A percentile compares a stretch with the other conserved stretches of the same genome.
These are phyloP conservation scores for Buddleja alternifolia DNA, from an alignment of 257 asterid species.

Conservation along the genomic window DNA sequence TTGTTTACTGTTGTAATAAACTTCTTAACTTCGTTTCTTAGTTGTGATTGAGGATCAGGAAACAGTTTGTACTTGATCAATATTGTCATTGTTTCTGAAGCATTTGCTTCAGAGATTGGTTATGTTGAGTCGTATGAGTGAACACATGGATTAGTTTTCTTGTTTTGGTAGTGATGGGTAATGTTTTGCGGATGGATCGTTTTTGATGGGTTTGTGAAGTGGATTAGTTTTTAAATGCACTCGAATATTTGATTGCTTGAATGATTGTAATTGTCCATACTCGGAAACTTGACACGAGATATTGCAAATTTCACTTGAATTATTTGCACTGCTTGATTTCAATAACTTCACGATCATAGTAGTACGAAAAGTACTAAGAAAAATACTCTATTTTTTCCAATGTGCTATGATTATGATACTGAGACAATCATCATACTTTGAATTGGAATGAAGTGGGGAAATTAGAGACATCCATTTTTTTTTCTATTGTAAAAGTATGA, in stretches of 20 bases:
- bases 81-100: neutral
- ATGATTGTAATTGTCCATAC: too few species aligned
- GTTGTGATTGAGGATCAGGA: neutral
- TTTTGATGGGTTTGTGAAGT: neutral
- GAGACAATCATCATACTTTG: slow-evolving; percentile 1
- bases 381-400: neutral
- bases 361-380: too few species aligned
- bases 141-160: too few species aligned
- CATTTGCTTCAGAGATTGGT: neutral
- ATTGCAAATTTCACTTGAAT: neutral
- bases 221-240: neutral
- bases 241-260: neutral
- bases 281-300: too few species aligned
- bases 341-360: slow-evolving; percentile 26
- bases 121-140: too few species aligned
- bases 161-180: too few species aligned
- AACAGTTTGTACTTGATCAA: neutral
- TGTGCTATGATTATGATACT: slow-evolving; percentile 18
- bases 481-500: too few species aligned
- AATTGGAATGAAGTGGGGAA: neutral
- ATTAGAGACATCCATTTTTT: neutral
- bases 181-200: too few species aligned
- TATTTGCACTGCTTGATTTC: slow-evolving; percentile 40
- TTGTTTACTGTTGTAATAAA: slow-evolving; percentile 16
- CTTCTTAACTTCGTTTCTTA: neutral